Percentiles rank a stretch among this genome's conserved stretches.
Conservation (phyloP, 1,284 basidiomycete species). For the Malassezia japonica region DNA sequence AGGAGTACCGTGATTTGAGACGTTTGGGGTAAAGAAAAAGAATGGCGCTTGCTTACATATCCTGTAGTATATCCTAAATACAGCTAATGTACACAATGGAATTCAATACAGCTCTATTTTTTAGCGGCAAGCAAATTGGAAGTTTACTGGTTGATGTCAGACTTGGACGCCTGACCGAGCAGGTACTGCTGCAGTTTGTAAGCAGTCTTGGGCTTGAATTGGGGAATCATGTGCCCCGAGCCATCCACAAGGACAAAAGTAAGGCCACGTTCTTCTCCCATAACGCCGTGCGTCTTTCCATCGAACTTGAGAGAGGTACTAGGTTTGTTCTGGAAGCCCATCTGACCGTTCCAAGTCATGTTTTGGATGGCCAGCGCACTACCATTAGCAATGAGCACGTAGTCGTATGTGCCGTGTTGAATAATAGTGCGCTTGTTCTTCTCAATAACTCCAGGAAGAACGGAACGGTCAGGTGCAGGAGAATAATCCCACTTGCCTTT, state of each 20-base stretch:
- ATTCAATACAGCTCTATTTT: too few species aligned
- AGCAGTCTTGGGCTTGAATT: constrained; percentile 31
- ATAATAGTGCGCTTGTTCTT: constrained; percentile 29
- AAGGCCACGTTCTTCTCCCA: constrained; percentile 10
- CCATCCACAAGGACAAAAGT: constrained; percentile 5
- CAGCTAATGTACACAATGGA: too few species aligned
- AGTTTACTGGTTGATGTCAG: not conserved
- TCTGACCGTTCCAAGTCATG: constrained; percentile 39
- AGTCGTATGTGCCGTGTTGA: constrained; percentile 36
- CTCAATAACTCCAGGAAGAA: constrained; percentile 32
- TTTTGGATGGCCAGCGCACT: constrained; percentile 37
- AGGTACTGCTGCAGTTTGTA: constrained; percentile 37
- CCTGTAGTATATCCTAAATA: too few species aligned
- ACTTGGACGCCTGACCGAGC: constrained; percentile 19
- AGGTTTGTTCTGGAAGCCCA: constrained; percentile 32
- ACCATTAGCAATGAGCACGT: constrained; percentile 34
- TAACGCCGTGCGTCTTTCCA: not conserved
- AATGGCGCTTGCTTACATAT: too few species aligned
- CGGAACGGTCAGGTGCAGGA: constrained; percentile 12
- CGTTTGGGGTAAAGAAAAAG: not conserved
- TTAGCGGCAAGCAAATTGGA: too few species aligned
- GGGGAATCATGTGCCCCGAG: constrained; percentile 36
- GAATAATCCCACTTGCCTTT: not conserved
- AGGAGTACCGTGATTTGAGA: too few species aligned
- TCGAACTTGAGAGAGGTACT: not conserved